Evolutionary conservation across 306 rosid species (phyloP), one percentile per base, ranked within the genome.

Genomic region (Inga leiocalycina): DNA sequence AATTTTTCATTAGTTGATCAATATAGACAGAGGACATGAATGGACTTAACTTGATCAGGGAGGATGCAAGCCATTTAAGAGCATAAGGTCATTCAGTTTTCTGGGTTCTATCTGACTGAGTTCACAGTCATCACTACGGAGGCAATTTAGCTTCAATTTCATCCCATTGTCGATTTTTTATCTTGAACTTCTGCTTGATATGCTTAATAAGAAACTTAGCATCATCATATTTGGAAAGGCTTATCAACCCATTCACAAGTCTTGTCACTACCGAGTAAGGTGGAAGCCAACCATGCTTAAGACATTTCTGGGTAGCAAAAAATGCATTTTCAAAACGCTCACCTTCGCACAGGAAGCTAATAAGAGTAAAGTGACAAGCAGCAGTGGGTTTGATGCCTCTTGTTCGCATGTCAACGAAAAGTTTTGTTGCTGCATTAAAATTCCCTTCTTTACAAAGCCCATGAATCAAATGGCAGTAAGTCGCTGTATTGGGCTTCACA

Each of bases 381-480:
- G 77, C 65, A 48, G 86, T 90, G 4, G 95, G 97, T 51, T 11
- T 5, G 24, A 32, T 76, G 4, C 93, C 93, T 64, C 87, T 85
- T 34, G 64, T 77, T 77, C 52, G 85, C 98, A 92, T 95, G 19
- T 77, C 85, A 82, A 24, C 74, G 41, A 92, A 86, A 80, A 92
- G 65, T 37, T 74, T 82, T 90, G 88, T 90, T 0, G 92, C 97
- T 75, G 88, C 91, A 0, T 87, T 94, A 35, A 87, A 83, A 16
- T 89, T 85, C 43, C 92, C 96, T 86, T 93, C 99, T 56, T 13
- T 85, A 67, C 94, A 89, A 32, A 91, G 92, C 74, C 99, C 99
- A 80, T 71, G 82, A 78, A 96, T 96, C 93, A 96, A 91, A 81
- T 89, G 86, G 39, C 49, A 14, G 74, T 86, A 92, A 8, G 82